Evolutionary conservation across 805 yeast species (phyloP).

Genomic region (Hanseniaspora guilliermondii): DNA sequence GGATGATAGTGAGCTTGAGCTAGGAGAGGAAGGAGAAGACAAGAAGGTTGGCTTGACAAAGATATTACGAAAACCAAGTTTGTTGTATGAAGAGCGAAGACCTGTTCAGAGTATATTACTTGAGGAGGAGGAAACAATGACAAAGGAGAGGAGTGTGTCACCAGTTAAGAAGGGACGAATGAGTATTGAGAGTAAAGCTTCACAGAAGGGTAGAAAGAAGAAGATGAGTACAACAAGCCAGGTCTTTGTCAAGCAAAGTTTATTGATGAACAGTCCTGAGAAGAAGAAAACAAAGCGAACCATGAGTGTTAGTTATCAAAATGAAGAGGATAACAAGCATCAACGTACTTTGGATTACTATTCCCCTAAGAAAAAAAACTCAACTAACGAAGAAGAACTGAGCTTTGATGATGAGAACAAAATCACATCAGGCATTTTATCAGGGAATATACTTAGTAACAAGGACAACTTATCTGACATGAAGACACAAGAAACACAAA

Average conservation of each 20-base stretch:
- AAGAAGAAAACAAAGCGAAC: background rate
- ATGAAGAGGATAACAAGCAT: background rate
- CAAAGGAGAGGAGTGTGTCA: background rate
- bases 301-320: background rate
- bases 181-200: background rate
- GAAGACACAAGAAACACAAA: slow-evolving; percentile 7
- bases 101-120: background rate
- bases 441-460: background rate
- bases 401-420: background rate
- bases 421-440: background rate
- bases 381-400: background rate
- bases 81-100: background rate
- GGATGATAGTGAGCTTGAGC: background rate
- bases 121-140: background rate
- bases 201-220: background rate
- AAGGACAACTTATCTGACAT: background rate
- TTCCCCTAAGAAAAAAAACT: slow-evolving; percentile 4
- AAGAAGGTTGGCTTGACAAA: background rate
- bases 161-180: background rate
- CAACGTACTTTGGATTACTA: slow-evolving; percentile 7
- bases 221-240: background rate
- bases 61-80: background rate
- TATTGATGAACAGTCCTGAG: slow-evolving; percentile 1
- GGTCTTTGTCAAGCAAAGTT: background rate
- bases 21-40: background rate